A percentile compares a stretch with the other conserved stretches of the same genome.
Evolutionary conservation across 257 asterid genomes (phyloP).

Genomic region (Capsicum chinense): DNA sequence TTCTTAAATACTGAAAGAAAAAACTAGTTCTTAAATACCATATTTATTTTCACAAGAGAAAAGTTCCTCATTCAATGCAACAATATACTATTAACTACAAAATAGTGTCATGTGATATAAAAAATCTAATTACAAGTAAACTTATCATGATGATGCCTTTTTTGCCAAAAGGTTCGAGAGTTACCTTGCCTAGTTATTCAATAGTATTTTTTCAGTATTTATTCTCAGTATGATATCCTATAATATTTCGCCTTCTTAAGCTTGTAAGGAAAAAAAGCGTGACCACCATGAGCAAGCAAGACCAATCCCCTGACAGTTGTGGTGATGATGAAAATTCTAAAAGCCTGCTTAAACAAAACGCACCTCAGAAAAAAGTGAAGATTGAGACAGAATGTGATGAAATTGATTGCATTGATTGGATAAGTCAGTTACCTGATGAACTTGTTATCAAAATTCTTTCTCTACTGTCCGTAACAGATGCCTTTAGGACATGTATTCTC

Average conservation of each 20-base stretch:
- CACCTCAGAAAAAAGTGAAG: not conserved
- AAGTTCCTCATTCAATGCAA: too few relatives aligned
- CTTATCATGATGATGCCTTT: too few relatives aligned
- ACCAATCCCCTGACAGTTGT: not conserved
- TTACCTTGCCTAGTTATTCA: too few relatives aligned
- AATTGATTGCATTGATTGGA: not conserved
- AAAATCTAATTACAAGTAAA: not conserved
- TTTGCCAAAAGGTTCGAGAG: too few relatives aligned
- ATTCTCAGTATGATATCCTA: not conserved
- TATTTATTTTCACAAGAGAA: too few relatives aligned
- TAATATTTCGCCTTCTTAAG: not conserved
- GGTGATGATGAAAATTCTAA: not conserved
- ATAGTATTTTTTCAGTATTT: too few relatives aligned
- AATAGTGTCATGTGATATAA: not conserved
- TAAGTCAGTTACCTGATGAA: not conserved
- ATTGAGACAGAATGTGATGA: not conserved
- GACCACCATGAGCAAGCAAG: not conserved
- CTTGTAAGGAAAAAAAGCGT: not conserved
- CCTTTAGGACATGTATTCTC: not conserved
- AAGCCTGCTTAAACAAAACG: not conserved
- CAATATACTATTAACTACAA: too few relatives aligned
- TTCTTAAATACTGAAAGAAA: too few relatives aligned
- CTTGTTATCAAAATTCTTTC: not conserved
- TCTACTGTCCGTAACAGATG: not conserved
- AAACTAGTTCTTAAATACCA: too few relatives aligned